phyloP scores from a whole-genome alignment of 2,329 filamentous ascomycete species.

The Karstenula rhodostoma region DNA sequence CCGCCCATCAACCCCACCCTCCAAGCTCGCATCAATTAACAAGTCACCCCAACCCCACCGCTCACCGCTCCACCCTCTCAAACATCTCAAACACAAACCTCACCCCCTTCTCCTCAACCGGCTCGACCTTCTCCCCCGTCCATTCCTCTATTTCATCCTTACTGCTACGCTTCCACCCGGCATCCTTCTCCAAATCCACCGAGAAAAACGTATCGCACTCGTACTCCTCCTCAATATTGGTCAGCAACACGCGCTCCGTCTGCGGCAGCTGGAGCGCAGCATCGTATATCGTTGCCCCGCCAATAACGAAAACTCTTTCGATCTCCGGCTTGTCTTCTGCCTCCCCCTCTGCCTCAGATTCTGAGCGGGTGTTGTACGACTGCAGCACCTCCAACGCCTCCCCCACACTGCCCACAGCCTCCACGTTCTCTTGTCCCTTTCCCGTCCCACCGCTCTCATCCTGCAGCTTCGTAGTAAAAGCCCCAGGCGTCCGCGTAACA shows the following conservation, averaged over 20 bases:
- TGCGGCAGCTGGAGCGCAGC: conserved; percentile 69
- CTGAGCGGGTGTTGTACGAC: conserved; percentile 9
- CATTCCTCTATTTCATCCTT: conserved; percentile 67
- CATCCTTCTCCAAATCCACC: conserved; percentile 59
- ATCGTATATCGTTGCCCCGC: conserved; percentile 85
- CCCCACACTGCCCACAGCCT: conserved; percentile 65
- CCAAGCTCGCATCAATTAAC: too few relatives aligned
- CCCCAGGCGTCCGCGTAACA: conserved; percentile 64
- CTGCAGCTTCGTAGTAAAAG: conserved; percentile 19
- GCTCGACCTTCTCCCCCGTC: conserved; percentile 70
- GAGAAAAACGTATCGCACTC: conserved; percentile 81
- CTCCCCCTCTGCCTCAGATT: too few relatives aligned
- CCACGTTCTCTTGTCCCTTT: conserved; percentile 49
- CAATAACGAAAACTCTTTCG: conserved; percentile 77
- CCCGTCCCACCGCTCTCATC: conserved; percentile 11
- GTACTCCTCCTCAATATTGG: conserved; percentile 72
- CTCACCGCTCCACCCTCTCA: conserved; percentile 48
- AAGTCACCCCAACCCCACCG: neutral
- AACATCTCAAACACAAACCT: conserved; percentile 78
- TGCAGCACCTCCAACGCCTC: conserved; percentile 17
- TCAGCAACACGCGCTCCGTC: conserved; percentile 72
- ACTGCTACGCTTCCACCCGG: conserved; percentile 63
- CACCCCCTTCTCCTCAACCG: conserved; percentile 68
- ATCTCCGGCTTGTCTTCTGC: neutral
- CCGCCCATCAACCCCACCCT: too few relatives aligned